Percentiles rank a stretch among this genome's conserved stretches.
These are phyloP conservation scores for Cordyceps militaris DNA, from an alignment of 2,329 filamentous ascomycete species.

Conservation along the genomic window DNA sequence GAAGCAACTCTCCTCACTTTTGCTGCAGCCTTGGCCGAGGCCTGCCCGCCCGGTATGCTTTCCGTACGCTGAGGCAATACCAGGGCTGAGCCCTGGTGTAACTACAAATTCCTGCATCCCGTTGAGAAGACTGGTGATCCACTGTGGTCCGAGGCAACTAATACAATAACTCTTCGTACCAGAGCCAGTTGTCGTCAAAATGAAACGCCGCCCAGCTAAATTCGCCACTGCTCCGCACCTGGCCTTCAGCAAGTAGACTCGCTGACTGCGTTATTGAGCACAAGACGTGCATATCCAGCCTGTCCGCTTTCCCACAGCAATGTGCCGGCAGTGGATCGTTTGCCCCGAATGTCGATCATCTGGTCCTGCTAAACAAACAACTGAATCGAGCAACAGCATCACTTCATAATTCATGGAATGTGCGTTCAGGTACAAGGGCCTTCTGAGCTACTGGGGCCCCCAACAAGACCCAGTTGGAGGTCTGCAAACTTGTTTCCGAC, in stretches of 20 bases:
- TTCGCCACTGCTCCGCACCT: neutral
- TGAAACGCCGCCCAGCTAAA: constrained; percentile 1
- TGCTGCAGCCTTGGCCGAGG: too few relatives aligned
- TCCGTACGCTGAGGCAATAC: too few relatives aligned
- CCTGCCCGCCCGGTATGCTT: too few relatives aligned
- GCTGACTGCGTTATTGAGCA: neutral
- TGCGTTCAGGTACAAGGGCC: too few relatives aligned
- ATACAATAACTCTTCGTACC: too few relatives aligned
- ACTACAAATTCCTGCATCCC: neutral
- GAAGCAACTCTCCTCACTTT: too few relatives aligned
- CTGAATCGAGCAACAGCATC: neutral
- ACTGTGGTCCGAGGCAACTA: neutral
- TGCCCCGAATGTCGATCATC: neutral
- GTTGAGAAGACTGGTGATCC: neutral
- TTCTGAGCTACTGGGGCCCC: too few relatives aligned
- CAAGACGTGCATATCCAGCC: neutral
- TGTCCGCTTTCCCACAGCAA: neutral
- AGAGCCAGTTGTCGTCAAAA: constrained; percentile 9
- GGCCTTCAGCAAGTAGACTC: neutral
- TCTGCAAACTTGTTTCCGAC: too few relatives aligned
- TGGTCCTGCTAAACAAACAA: neutral
- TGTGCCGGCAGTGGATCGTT: neutral
- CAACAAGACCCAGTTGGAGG: neutral
- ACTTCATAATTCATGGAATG: too few relatives aligned
- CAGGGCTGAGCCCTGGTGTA: neutral